Evolutionary conservation across 1,284 basidiomycete species (phyloP), one percentile per base, ranked within the genome.

Genomic region (Tilletia setariae): DNA sequence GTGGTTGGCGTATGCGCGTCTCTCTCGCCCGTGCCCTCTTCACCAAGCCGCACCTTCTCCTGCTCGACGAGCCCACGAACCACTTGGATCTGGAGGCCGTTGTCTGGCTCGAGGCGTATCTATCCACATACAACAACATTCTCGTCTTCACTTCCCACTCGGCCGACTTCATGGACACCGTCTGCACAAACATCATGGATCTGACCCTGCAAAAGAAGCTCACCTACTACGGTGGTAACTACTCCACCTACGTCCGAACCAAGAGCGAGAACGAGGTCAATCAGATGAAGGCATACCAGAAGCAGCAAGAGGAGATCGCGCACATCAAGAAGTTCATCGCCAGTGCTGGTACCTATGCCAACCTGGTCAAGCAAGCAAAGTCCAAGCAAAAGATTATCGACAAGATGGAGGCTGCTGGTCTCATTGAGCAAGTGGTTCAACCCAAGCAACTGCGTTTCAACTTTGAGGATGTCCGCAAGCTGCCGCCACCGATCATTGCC

Each of bases 361-460:
- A 98, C 85, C 88, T 98, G 78, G 95, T 98, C 81, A 93, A 90
- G 83, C 95, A 98, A 85, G 95, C 95, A 79, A 98, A 98, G 86
- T 97, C 94, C 63, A 98, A 98, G 86, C 95, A 98, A 84, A 98
- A 98, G 85, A 84, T 84, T 66, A 96, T 98, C 84, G 95, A 98
- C 87, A 98, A 98, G 89, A 98, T 98, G 95, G 95, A 98, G 87
- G 95, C 95, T n/a, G 95, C 94, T 15, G 95, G 95, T 78, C 87
- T 98, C 53, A 87, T 98, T 79, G 93, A 98, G 85, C 93, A 93
- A 84, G 86, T 97, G 68, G 90, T 92, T 81, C 81, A 83, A 7
- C 87, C 88, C 64, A 89, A 88, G 79, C 88, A 88, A 49, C 85
- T 98, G 66, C 87, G 89, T 66, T 98, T 98, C 89, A 90, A 96